Evolutionary conservation across 768 basidiomycete species (phyloP), one percentile per base, ranked within the genome.

Genomic region (Boletellus ananiceps): DNA sequence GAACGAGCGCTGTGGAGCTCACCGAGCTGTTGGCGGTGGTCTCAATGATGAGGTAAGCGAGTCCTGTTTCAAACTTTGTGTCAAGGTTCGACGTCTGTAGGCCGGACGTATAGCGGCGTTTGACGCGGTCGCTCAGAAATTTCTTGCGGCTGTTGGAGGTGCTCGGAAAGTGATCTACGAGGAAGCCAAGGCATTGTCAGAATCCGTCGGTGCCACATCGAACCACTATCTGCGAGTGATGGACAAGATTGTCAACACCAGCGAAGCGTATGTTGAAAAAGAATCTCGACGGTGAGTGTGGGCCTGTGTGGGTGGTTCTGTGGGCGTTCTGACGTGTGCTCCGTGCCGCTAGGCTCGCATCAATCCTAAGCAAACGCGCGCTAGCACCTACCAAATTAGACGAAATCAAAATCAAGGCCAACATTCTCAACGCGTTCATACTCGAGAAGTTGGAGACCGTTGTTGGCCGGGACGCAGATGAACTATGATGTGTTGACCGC

Each of bases 321-420:
- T 50, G 34, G 27, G 47, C 29, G 29, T 35, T 18, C 52, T 47
- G 35, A 58, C 14, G 38, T 44, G 49, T 54, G 14, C 9, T 21
- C 14, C 37, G 27, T 36, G 5, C 40, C 48, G 47, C 8, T 57
- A 92, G 91, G n/a, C 73, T 93, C 54, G 75, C 74, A 50, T 79
- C 80, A 52, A 88, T 95, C 60, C 76, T 94, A 50, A 69, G 73
- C 59, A 95, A 93, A 69, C 83, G 85, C 42, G 82, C 74, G n/a
- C 73, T 97, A 37, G 75, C 86, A 8, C 75, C 79, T 0, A 69
- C 75, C 36, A 97, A 98, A 71, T 70, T 93, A 37, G 96, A 99
- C 64, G 93, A 97, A 72, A 84, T 97, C 63, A 88, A 90, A 70
- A 79, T 88, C 66, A 97, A 95, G 74, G 77, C 81, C 46, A 98